phyloP scores from a whole-genome alignment of 1,284 basidiomycete species.

The Afroboletus lepidellus region DNA sequence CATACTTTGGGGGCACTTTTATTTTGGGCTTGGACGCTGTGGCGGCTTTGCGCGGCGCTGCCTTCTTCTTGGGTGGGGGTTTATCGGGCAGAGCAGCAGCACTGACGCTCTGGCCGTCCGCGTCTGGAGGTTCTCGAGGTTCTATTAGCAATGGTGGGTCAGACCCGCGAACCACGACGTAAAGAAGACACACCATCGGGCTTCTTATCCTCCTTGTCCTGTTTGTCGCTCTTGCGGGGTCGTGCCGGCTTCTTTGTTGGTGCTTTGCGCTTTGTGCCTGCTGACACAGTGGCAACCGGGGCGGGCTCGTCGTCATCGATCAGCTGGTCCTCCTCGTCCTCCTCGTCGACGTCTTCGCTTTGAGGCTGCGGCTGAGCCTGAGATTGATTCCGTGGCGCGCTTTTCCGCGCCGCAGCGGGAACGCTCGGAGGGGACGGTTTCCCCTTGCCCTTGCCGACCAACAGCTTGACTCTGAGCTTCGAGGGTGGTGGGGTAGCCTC shows the following conservation, averaged over 20 bases:
- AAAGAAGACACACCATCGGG: constrained; percentile 27
- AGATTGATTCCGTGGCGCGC: constrained; percentile 14
- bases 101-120: constrained; percentile 25
- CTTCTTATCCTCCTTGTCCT: constrained; percentile 37
- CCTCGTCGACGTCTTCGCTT: constrained; percentile 50
- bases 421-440: constrained; percentile 33
- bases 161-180: constrained; percentile 15
- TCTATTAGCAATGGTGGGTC: constrained; percentile 30
- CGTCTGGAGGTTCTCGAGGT: constrained; percentile 29
- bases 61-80: constrained; percentile 39
- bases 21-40: constrained; percentile 36
- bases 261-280: constrained; percentile 45
- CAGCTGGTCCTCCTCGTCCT: constrained; percentile 75
- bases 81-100: constrained; percentile 24
- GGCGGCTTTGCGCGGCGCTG: constrained; percentile 37
- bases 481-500: constrained; percentile 66
- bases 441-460: constrained; percentile 41
- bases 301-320: constrained; percentile 60
- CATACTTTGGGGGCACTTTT: constrained; percentile 43
- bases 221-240: constrained; percentile 44
- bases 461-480: constrained; percentile 51
- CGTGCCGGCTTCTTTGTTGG: constrained; percentile 47
- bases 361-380: constrained; percentile 27
- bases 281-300: constrained; percentile 21
- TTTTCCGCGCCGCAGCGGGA: constrained; percentile 28